Base-by-base conservation (phyloP, 2,329 filamentous ascomycete species). In the Ophiostoma populinum region DNA sequence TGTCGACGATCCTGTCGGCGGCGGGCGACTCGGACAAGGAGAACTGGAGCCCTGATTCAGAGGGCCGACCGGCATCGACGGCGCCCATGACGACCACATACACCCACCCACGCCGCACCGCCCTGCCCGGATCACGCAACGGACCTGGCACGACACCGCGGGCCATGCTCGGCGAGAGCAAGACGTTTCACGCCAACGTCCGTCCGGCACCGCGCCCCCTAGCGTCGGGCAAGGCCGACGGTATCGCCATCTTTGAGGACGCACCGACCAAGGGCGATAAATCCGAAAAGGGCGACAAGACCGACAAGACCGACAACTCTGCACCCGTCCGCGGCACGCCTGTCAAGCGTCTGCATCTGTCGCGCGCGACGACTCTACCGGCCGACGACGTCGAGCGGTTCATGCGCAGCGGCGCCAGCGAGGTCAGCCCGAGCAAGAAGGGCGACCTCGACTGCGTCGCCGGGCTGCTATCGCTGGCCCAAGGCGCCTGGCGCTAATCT, bases 361-460 rank as follows among this genome's bases (percentile, higher is more conserved):
- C 37, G 4, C 42, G 42, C 5, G 41, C 42, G 1, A 34, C 39
- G 4, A 44, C 41, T 2, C 10, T 37, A 2, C 36, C 41, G 2
- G 39, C 34, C 33, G 62, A 67, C 4, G 79, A 90, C 34, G 65
- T 87, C 28, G 70, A 78, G 42, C 64, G 62, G 4, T 86, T 87
- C 53, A 86, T 90, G 76, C 60, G 64, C 22, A n/a, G n/a, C n/a
- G 64, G 64, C 33, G 67, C 69, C 19, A 66, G 69, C 21, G 30
- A 32, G n/a, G 63, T 72, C 42, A 72, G 70, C 49, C 75, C 72
- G 7, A 75, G 75, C 50, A 82, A 83, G 55, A 75, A 73, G 51
- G 70, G 75, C 38, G 87, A 94, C 50, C 64, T 92, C 53, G 83
- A 92, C 51, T 92, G 83, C 49, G 77, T 93, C 31, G 82, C 87